These are phyloP conservation scores for Torrubiellomyces zombiae DNA, from an alignment of 2,329 filamentous ascomycete species.

Conservation along the genomic window DNA sequence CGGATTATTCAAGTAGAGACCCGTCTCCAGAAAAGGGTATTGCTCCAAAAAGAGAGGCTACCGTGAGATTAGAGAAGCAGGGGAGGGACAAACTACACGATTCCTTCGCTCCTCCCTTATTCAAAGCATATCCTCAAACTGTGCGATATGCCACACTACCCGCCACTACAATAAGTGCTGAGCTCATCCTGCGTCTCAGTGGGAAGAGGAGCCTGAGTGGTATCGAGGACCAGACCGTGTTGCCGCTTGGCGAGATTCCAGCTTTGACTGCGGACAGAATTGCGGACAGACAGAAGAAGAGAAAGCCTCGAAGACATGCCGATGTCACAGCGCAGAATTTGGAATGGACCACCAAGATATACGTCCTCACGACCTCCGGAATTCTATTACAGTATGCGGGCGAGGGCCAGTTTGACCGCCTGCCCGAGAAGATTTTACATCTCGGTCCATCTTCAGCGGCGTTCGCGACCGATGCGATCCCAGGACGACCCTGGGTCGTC, in stretches of 20 bases:
- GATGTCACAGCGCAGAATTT: conserved; percentile 27
- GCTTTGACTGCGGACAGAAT: neutral
- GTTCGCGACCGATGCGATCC: conserved; percentile 65
- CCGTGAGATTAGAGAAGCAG: conserved; percentile 7
- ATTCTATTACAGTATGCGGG: conserved; percentile 60
- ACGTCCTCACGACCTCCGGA: conserved; percentile 53
- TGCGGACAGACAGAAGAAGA: conserved; percentile 23
- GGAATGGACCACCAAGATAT: conserved; percentile 57
- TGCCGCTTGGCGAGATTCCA: conserved; percentile 7
- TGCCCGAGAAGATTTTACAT: conserved; percentile 58
- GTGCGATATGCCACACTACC: conserved; percentile 58
- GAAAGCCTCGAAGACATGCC: conserved; percentile 27
- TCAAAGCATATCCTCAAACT: conserved; percentile 74
- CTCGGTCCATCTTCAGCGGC: conserved; percentile 61
- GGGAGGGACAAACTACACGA: conserved; percentile 18
- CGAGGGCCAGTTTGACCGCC: conserved; percentile 51
- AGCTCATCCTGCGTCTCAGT: conserved; percentile 48
- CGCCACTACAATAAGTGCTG: conserved; percentile 49
- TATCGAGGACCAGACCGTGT: conserved; percentile 2
- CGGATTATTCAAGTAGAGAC: conserved; percentile 4
- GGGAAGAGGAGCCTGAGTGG: conserved; percentile 22
- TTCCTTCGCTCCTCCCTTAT: conserved; percentile 61
- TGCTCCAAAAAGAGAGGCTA: conserved; percentile 4
- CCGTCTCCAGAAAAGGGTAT: conserved; percentile 3
- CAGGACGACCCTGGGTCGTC: conserved; percentile 64